phyloP scores from a whole-genome alignment of 139 green algal genomes.

The Closterium sp. region DNA sequence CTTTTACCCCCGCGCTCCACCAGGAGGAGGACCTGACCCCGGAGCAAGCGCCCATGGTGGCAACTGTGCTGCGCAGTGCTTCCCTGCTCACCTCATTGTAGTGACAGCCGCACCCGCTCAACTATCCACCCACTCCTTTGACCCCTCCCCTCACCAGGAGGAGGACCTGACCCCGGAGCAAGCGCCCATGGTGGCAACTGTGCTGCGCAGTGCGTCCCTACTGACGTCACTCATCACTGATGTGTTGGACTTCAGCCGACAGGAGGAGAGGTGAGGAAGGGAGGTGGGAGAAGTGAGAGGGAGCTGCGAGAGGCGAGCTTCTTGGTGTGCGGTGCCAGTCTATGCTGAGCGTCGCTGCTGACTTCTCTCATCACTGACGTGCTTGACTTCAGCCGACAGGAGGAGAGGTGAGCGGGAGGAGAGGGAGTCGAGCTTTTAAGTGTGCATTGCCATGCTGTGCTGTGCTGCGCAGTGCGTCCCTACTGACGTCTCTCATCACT shows the following conservation, averaged over 20 bases:
- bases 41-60: slow-evolving; percentile 35
- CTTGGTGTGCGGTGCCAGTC: no score
- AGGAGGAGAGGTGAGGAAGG: slow-evolving; percentile 31
- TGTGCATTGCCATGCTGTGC: no score
- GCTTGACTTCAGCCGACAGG: slow-evolving; percentile 46
- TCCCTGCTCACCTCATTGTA: slow-evolving; percentile 8
- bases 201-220: slow-evolving; percentile 9
- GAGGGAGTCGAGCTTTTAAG: no score
- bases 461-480: slow-evolving; percentile 4
- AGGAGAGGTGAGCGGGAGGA: no score
- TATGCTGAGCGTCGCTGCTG: background rate
- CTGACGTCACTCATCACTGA: slow-evolving; percentile 49
- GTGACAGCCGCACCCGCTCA: no score
- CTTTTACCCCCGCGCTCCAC: no score
- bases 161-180: slow-evolving; percentile 26
- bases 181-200: slow-evolving; percentile 29
- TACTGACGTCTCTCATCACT: slow-evolving; percentile 39
- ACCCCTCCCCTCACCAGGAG: background rate
- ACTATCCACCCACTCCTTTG: background rate
- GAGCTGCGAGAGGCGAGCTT: no score
- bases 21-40: slow-evolving; percentile 23
- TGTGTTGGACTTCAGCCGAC: slow-evolving; percentile 48
- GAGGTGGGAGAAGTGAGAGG: no score
- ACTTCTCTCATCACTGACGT: slow-evolving; percentile 46
- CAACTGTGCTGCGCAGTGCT: slow-evolving; percentile 17